Evolutionary conservation across 192 early-diverging fungal species (phyloP).

Genomic region (Backusella psychrophila): DNA sequence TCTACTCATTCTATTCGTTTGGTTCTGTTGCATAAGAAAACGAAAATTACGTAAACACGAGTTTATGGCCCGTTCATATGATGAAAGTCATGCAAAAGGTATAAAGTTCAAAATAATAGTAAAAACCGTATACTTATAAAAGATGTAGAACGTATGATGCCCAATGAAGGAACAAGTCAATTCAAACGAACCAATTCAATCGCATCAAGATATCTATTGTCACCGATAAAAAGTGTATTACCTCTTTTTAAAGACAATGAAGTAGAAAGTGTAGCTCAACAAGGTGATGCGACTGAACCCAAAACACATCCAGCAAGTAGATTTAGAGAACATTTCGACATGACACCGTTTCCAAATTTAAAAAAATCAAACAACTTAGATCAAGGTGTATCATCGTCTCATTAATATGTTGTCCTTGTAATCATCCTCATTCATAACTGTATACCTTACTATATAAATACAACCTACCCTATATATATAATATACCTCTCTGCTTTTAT

Average conservation of each 20-base stretch:
- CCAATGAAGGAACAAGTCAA: not conserved
- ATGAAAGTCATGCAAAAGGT: not conserved
- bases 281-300: not conserved
- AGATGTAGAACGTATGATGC: not conserved
- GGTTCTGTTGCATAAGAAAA: not conserved
- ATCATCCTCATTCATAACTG: not conserved
- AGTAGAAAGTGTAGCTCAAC: not conserved
- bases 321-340: slow-evolving; percentile 3
- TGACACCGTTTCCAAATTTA: not conserved
- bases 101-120: not conserved
- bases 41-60: not conserved
- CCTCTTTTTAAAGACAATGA: not conserved
- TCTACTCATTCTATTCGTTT: not conserved
- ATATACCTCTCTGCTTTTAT: too few relatives aligned
- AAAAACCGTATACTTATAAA: too few relatives aligned
- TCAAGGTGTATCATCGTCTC: not conserved
- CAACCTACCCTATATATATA: too few relatives aligned
- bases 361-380: slow-evolving; percentile 2
- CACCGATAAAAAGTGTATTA: not conserved
- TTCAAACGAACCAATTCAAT: not conserved
- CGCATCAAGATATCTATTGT: not conserved
- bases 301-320: not conserved
- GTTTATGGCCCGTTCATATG: not conserved
- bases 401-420: not conserved
- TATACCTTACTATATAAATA: too few relatives aligned